These are phyloP conservation scores for Sonneratia caseolaris DNA, from an alignment of 345 rosid genomes.

Conservation along the genomic window DNA sequence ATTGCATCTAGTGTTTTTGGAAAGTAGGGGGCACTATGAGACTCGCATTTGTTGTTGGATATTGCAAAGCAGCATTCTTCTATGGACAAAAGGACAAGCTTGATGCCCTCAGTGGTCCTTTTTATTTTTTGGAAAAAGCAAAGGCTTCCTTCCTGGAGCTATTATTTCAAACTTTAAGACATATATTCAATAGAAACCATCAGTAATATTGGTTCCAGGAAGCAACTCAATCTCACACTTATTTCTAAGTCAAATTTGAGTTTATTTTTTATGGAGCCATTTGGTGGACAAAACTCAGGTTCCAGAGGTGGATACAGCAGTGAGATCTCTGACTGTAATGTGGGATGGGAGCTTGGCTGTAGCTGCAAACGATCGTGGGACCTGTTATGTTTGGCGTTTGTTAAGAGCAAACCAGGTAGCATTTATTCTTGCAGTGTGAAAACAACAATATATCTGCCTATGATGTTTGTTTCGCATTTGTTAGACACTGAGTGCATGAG, in stretches of 20 bases:
- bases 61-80: not conserved
- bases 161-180: not conserved
- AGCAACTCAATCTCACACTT: not conserved
- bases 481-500: not conserved
- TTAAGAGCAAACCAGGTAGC: slow-evolving; percentile 67
- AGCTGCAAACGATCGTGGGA: slow-evolving; percentile 88
- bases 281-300: slow-evolving; percentile 31
- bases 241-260: not conserved
- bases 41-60: not conserved
- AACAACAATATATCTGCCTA: slow-evolving; percentile 1
- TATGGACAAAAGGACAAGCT: not conserved
- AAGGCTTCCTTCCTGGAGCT: not conserved
- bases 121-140: not conserved
- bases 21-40: not conserved
- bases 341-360: slow-evolving; percentile 97
- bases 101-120: not conserved
- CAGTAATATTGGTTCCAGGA: not conserved
- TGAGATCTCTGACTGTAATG: slow-evolving; percentile 85
- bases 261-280: not conserved
- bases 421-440: not conserved
- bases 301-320: slow-evolving; percentile 87
- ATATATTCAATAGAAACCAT: not conserved
- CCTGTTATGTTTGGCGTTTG: slow-evolving; percentile 93
- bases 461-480: not conserved
- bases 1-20: not conserved